phyloP scores from a whole-genome alignment of 129 eudicot species.

The sunflower (Helianthus annuus) region DNA sequence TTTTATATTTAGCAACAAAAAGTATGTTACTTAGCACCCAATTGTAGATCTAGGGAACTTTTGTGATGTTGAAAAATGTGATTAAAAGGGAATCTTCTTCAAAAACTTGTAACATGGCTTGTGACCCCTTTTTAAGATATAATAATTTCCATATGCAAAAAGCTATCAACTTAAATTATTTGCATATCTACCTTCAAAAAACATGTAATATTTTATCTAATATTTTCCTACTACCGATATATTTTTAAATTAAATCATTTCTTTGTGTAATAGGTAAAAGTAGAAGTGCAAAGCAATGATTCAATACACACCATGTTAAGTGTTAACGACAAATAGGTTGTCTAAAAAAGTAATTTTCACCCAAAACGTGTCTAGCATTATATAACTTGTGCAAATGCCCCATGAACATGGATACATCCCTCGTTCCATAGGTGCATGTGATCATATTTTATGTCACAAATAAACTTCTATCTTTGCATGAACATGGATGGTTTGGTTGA shows the following conservation, averaged over 20 bases:
- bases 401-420: slow-evolving; percentile 21
- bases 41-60: slow-evolving; percentile 21
- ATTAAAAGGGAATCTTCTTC: slow-evolving; percentile 15
- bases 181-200: slow-evolving; percentile 8
- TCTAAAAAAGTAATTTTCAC: slow-evolving; percentile 2
- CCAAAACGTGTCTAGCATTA: slow-evolving; percentile 22
- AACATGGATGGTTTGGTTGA: slow-evolving; percentile 11
- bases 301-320: slow-evolving; percentile 4
- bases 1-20: slow-evolving; percentile 22
- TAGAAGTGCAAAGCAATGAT: background rate
- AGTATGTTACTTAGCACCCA: slow-evolving; percentile 17
- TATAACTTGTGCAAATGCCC: slow-evolving; percentile 7
- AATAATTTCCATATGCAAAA: slow-evolving; percentile 30
- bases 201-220: background rate
- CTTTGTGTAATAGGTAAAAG: slow-evolving; percentile 1
- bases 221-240: background rate
- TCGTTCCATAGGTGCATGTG: slow-evolving; percentile 25
- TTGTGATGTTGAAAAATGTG: slow-evolving; percentile 21
- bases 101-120: slow-evolving; percentile 39
- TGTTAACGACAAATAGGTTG: slow-evolving; percentile 4
- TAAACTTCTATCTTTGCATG: slow-evolving; percentile 18
- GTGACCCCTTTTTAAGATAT: slow-evolving; percentile 23
- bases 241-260: background rate
- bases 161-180: slow-evolving; percentile 20
- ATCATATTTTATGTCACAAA: slow-evolving; percentile 21